Conservation (phyloP, 2,329 filamentous ascomycete species). For the Phyllosticta citrichinensis region DNA sequence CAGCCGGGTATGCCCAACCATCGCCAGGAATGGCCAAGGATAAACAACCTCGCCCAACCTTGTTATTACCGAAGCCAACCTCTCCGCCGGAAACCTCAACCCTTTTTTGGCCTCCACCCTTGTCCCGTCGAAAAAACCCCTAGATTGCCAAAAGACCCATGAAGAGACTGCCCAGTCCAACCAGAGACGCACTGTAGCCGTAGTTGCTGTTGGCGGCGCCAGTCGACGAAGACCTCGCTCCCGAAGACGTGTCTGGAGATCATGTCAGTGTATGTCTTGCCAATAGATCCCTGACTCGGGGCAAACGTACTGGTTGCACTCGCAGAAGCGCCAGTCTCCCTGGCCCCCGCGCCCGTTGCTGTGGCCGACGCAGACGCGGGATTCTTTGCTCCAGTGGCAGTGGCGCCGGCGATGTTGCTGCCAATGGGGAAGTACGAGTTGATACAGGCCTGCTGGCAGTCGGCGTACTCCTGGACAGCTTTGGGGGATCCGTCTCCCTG, state of each 20-base stretch:
- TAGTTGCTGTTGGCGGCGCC: background rate
- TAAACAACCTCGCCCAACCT: background rate
- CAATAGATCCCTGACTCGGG: background rate
- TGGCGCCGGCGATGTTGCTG: conserved; percentile 15
- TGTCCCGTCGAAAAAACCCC: background rate
- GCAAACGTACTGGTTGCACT: background rate
- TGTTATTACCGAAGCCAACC: background rate
- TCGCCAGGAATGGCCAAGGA: background rate
- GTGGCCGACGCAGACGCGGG: conserved; percentile 17
- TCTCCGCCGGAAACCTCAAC: background rate
- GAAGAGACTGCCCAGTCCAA: background rate
- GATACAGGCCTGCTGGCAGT: conserved; percentile 42
- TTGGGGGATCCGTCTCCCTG: conserved; percentile 41
- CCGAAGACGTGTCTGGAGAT: background rate
- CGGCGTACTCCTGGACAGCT: conserved; percentile 36
- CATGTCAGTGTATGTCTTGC: background rate
- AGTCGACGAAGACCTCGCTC: background rate
- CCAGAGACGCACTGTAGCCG: background rate
- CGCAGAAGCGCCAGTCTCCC: conserved; percentile 11
- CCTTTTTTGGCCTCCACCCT: background rate
- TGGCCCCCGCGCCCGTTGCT: conserved; percentile 16
- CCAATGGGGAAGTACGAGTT: conserved; percentile 37
- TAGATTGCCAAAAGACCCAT: conserved; percentile 6
- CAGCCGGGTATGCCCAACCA: background rate
- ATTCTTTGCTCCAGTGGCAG: conserved; percentile 12